A percentile compares a stretch with the other conserved stretches of the same genome.
Conservation (phyloP, 768 basidiomycete genomes). For the Exsudoporus frostii region DNA sequence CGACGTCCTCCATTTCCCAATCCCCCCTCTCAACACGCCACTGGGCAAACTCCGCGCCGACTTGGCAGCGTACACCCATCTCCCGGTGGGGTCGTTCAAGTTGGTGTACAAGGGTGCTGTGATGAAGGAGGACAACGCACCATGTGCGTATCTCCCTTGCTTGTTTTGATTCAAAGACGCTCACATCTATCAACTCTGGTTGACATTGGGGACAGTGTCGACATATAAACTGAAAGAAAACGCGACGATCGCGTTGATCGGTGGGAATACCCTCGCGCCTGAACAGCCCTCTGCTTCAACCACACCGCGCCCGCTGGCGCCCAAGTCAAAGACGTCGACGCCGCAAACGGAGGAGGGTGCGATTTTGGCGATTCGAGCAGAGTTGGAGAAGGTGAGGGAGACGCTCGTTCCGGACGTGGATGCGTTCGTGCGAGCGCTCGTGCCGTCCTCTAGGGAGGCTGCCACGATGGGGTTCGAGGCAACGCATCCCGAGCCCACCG, state of each 20-base stretch:
- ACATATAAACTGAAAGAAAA: constrained; percentile 70
- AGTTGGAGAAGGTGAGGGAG: constrained; percentile 48
- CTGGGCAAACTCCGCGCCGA: constrained; percentile 56
- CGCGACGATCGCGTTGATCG: constrained; percentile 70
- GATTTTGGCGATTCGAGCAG: constrained; percentile 34
- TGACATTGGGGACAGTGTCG: constrained; percentile 47
- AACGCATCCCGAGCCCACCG: neutral
- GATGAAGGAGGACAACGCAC: constrained; percentile 77
- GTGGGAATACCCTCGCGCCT: constrained; percentile 34
- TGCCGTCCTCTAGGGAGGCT: neutral
- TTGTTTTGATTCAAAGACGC: constrained; percentile 17
- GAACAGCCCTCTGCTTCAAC: neutral
- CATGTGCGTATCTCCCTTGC: constrained; percentile 42
- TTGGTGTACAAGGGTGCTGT: constrained; percentile 88
- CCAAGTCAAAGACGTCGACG: neutral
- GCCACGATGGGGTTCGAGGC: neutral
- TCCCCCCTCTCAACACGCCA: constrained; percentile 57
- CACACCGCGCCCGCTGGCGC: neutral
- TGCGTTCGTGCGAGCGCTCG: constrained; percentile 44
- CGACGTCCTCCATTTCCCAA: constrained; percentile 47
- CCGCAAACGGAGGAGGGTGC: constrained; percentile 39
- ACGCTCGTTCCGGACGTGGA: constrained; percentile 57
- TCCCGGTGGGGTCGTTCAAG: constrained; percentile 71
- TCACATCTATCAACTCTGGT: neutral
- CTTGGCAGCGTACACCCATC: constrained; percentile 72